phyloP scores from a whole-genome alignment of 257 asterid genomes.

The Euphrasia confusa region DNA sequence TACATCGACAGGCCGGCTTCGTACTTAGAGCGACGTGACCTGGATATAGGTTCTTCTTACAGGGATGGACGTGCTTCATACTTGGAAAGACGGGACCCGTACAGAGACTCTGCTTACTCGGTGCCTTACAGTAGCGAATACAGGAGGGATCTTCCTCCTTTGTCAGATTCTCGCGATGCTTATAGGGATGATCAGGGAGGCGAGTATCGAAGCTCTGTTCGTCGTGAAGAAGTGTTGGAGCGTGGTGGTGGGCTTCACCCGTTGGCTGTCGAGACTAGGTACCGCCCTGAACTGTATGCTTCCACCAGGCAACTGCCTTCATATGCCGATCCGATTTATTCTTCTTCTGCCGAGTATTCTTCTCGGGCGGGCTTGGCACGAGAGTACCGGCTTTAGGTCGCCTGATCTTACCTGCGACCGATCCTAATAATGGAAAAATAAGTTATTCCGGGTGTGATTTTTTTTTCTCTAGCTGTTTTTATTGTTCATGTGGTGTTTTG shows the following conservation, averaged over 20 bases:
- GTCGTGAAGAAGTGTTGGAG: conserved; percentile 31
- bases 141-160: conserved; percentile 21
- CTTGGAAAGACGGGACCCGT: conserved; percentile 28
- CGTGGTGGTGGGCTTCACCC: conserved; percentile 23
- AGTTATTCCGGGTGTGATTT: neutral
- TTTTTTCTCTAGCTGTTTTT: neutral
- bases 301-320: conserved; percentile 31
- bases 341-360: conserved; percentile 25
- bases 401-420: neutral
- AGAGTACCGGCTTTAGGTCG: conserved; percentile 29
- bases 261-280: conserved; percentile 26
- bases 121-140: conserved; percentile 30
- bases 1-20: conserved; percentile 23
- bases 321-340: conserved; percentile 32
- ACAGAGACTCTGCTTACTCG: conserved; percentile 21
- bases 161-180: conserved; percentile 23
- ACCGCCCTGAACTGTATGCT: conserved; percentile 30
- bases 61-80: conserved; percentile 28
- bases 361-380: conserved; percentile 29
- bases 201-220: conserved; percentile 34
- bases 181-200: conserved; percentile 28
- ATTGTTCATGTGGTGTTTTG: neutral
- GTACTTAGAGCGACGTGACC: conserved; percentile 14
- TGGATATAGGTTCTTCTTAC: conserved; percentile 21
- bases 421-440: conserved; percentile 11